Evolutionary conservation across 306 rosid species (phyloP).

Genomic region (Rosa persica): DNA sequence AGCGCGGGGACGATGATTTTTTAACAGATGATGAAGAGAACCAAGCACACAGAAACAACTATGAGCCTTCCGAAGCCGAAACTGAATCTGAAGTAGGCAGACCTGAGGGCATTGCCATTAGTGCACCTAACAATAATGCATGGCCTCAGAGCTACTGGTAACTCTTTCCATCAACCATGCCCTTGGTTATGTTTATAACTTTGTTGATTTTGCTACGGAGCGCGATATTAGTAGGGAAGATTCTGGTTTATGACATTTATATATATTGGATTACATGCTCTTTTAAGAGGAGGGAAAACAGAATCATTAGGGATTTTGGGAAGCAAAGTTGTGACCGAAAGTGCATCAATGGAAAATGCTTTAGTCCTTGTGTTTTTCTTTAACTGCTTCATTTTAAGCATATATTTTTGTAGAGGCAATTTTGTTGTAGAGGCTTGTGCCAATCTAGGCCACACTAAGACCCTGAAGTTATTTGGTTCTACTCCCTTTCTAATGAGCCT

Average conservation of each 20-base stretch:
- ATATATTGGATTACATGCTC: neutral
- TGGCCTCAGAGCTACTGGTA: slow-evolving; percentile 76
- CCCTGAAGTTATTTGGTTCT: neutral
- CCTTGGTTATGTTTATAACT: neutral
- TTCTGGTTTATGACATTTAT: neutral
- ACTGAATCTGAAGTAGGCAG: slow-evolving; percentile 38
- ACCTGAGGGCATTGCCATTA: slow-evolving; percentile 9
- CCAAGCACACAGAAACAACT: slow-evolving; percentile 34
- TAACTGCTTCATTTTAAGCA: neutral
- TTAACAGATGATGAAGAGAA: slow-evolving; percentile 72
- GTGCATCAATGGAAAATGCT: neutral
- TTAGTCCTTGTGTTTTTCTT: neutral
- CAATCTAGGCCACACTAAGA: neutral
- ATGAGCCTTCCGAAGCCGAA: slow-evolving; percentile 34
- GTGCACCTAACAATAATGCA: neutral
- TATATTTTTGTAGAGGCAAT: neutral
- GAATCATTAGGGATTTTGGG: neutral
- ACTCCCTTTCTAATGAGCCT: neutral
- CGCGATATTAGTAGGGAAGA: neutral
- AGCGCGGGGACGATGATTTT: slow-evolving; percentile 48
- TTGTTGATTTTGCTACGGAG: neutral
- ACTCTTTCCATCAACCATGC: neutral
- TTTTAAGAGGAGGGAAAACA: neutral
- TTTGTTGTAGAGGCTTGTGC: neutral
- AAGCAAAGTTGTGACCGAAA: neutral